Evolutionary conservation across 352 stramenopile genomes (phyloP).

Genomic region (Globisporangium spinosum): DNA sequence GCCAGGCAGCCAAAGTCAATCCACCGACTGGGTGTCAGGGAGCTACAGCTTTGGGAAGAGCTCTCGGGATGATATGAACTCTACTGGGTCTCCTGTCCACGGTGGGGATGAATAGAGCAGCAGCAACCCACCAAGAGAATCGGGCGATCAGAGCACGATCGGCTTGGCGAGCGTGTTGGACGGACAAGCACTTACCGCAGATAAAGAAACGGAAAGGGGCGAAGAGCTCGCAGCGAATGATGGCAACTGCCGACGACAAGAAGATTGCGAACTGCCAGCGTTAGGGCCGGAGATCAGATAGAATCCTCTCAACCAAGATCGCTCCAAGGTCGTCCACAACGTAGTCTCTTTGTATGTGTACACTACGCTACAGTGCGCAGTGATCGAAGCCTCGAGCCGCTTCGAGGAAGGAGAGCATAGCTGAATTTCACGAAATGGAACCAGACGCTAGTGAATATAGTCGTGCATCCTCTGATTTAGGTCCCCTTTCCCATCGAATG

Average conservation of each 20-base stretch:
- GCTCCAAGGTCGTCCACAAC: conserved; percentile 20
- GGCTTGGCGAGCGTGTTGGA: not conserved
- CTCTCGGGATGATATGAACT: too few species aligned
- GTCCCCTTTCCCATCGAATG: too few species aligned
- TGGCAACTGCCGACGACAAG: not conserved
- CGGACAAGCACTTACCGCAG: not conserved
- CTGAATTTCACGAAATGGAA: not conserved
- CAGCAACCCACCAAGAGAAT: not conserved
- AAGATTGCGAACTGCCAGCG: not conserved
- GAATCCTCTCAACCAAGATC: conserved; percentile 21
- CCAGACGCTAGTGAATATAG: too few species aligned
- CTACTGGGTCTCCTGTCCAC: not conserved
- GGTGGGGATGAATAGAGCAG: not conserved
- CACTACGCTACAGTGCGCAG: conserved; percentile 20
- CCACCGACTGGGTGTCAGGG: not conserved
- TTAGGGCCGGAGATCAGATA: conserved; percentile 17
- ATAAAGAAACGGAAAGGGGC: not conserved
- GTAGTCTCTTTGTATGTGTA: conserved; percentile 24
- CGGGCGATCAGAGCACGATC: not conserved
- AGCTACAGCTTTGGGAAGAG: not conserved
- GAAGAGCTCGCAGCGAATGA: not conserved
- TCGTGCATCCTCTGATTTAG: too few species aligned
- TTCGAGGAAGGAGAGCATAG: not conserved
- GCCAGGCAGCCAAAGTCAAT: not conserved
- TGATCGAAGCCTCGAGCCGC: conserved; percentile 14